These are phyloP conservation scores for Nakazawaea holstii DNA, from an alignment of 805 yeast species.

Conservation along the genomic window DNA sequence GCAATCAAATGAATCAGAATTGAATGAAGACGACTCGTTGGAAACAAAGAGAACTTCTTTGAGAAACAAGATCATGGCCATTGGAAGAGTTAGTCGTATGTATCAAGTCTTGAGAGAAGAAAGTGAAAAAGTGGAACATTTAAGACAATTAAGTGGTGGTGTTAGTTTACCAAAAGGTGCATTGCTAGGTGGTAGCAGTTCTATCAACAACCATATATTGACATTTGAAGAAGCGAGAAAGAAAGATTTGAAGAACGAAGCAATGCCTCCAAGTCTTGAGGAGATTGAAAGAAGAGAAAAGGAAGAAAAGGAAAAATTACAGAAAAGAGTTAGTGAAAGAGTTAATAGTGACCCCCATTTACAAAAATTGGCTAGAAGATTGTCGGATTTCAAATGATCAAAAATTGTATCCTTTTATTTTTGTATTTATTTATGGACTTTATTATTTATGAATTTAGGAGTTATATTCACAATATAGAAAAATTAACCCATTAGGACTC, in stretches of 20 bases:
- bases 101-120: slow-evolving; percentile 84
- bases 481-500: too few relatives aligned
- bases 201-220: slow-evolving; percentile 60
- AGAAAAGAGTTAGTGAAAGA: slow-evolving; percentile 26
- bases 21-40: slow-evolving; percentile 16
- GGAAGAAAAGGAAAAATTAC: slow-evolving; percentile 39
- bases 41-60: slow-evolving; percentile 40
- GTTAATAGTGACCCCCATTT: slow-evolving; percentile 15
- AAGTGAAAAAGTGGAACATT: slow-evolving; percentile 75
- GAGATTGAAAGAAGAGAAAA: slow-evolving; percentile 43
- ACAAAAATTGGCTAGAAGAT: slow-evolving; percentile 21
- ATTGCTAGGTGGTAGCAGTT: slow-evolving; percentile 76
- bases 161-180: slow-evolving; percentile 74
- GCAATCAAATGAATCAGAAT: slow-evolving; percentile 2
- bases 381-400: neutral
- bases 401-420: too few relatives aligned
- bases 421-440: neutral
- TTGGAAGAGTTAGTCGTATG: slow-evolving; percentile 94
- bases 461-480: too few relatives aligned
- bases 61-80: slow-evolving; percentile 86
- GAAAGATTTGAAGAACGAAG: slow-evolving; percentile 81
- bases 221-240: slow-evolving; percentile 79
- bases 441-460: neutral
- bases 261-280: slow-evolving; percentile 74
- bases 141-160: slow-evolving; percentile 72